Evolutionary conservation across 1,284 basidiomycete species (phyloP).

Genomic region (Apiotrichum montevideense): DNA sequence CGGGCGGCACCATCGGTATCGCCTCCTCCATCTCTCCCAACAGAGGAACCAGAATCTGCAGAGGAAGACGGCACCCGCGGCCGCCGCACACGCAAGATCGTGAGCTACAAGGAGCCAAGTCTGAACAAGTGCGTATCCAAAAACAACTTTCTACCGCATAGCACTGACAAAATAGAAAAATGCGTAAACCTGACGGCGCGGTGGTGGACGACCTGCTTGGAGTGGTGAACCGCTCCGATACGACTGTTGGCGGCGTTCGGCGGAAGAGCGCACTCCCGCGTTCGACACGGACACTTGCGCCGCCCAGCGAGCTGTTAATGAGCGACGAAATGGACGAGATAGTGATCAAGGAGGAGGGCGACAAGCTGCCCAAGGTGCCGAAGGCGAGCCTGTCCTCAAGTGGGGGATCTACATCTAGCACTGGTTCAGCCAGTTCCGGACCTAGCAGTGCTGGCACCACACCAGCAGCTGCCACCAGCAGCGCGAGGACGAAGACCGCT

Average conservation of each 20-base stretch:
- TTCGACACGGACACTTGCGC: neutral
- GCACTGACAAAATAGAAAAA: slow-evolving; percentile 10
- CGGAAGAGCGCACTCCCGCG: slow-evolving; percentile 15
- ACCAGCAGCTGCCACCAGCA: no score
- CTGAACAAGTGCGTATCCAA: slow-evolving; percentile 6
- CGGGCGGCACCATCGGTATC: no score
- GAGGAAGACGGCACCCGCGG: slow-evolving; percentile 8
- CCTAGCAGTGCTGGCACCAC: no score
- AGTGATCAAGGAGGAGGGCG: no score
- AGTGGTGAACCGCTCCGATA: neutral
- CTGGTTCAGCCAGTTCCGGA: no score
- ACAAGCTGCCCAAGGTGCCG: no score
- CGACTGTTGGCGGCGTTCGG: slow-evolving; percentile 10
- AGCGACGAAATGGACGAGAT: no score
- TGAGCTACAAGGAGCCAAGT: slow-evolving; percentile 18
- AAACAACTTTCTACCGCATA: no score
- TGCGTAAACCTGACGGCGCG: slow-evolving; percentile 20
- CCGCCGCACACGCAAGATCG: slow-evolving; percentile 8
- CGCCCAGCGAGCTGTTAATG: neutral
- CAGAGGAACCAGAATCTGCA: neutral
- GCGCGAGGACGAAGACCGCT: no score
- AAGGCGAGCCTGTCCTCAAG: no score
- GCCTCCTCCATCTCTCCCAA: no score
- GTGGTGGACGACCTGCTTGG: slow-evolving; percentile 11
- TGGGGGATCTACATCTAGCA: no score